Evolutionary conservation across 1,139 yeast species (phyloP).

Genomic region (Suhomyces choctaworum): DNA sequence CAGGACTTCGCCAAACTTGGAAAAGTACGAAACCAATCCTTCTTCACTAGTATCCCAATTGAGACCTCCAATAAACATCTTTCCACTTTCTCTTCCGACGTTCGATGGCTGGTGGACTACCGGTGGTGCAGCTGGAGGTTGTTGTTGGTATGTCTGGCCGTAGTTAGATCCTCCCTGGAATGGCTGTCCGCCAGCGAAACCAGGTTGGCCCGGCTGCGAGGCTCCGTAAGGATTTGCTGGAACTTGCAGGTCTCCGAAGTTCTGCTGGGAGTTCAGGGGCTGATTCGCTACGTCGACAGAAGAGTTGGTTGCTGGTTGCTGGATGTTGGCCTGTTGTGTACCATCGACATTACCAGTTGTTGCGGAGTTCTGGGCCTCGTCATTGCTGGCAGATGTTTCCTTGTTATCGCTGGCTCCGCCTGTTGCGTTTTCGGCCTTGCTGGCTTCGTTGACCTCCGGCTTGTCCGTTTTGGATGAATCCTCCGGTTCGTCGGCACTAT

Average conservation of each 20-base stretch:
- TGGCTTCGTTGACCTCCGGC: conserved; percentile 2
- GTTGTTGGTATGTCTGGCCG: conserved; percentile 6
- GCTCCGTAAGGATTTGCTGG: neutral
- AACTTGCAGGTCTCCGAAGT: neutral
- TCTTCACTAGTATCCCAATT: conserved; percentile 99
- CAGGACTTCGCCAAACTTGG: conserved; percentile 85
- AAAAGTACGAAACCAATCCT: conserved; percentile 74
- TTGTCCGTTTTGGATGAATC: conserved; percentile 10
- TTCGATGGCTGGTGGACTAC: conserved; percentile 33
- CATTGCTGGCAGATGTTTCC: neutral
- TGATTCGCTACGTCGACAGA: neutral
- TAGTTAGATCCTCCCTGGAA: neutral
- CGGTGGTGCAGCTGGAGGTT: conserved; percentile 4
- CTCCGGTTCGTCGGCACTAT: conserved; percentile 19
- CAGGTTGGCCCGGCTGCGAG: neutral
- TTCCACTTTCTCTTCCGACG: conserved; percentile 60
- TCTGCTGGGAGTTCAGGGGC: neutral
- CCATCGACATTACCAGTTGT: neutral
- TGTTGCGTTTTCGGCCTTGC: neutral
- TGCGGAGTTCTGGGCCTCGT: neutral
- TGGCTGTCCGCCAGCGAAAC: neutral
- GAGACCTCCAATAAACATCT: conserved; percentile 97
- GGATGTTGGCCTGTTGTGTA: neutral
- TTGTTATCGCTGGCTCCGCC: neutral
- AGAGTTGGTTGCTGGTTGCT: neutral